Conservation (phyloP, 371 early-diverging fungal species). For the Batkoa obscura region DNA sequence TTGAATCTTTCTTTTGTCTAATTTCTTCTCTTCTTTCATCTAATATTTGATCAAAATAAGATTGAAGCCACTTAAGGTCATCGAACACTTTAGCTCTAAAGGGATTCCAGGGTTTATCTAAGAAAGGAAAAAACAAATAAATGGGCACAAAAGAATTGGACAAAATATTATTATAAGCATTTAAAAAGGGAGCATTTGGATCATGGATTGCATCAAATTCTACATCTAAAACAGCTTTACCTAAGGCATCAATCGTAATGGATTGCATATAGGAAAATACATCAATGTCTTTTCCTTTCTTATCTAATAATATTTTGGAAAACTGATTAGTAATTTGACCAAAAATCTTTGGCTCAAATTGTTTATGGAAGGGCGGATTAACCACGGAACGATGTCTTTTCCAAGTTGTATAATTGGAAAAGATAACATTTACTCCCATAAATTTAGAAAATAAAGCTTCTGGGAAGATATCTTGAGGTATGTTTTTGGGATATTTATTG, state of each 20-base stretch:
- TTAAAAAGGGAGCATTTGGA: neutral
- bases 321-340: neutral
- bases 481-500: neutral
- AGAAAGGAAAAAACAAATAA: neutral
- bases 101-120: neutral
- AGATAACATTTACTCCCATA: neutral
- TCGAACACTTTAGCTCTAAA: neutral
- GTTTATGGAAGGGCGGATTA: slow-evolving; percentile 11
- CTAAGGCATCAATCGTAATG: neutral
- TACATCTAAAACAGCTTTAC: neutral
- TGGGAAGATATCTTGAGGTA: neutral
- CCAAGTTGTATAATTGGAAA: neutral
- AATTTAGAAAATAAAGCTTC: neutral
- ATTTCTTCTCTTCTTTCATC: neutral
- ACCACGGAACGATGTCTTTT: slow-evolving; percentile 6
- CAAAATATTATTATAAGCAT: neutral
- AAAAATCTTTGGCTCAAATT: slow-evolving; percentile 1
- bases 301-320: neutral
- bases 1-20: neutral
- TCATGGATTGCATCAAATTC: neutral
- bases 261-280: neutral
- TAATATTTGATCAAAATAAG: neutral
- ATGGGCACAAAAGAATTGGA: neutral
- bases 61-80: neutral
- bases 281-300: slow-evolving; percentile 3